Evolutionary conservation across 2,329 filamentous ascomycete species (phyloP).

Genomic region (Huntiella savannae): DNA sequence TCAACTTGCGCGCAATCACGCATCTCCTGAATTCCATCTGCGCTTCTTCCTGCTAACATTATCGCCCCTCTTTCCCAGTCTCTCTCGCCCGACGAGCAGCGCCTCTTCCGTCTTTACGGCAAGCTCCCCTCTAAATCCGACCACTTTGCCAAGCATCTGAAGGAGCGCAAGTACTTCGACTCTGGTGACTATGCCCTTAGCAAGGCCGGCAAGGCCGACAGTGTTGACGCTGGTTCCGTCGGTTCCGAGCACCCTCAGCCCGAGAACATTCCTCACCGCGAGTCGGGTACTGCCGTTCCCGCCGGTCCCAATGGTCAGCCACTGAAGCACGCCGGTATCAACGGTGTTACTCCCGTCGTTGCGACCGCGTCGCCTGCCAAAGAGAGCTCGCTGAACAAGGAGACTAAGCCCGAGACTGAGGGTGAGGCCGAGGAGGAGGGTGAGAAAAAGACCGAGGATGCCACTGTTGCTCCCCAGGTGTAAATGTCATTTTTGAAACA

Average conservation of each 20-base stretch:
- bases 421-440: slow-evolving; percentile 9
- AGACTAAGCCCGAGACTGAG: slow-evolving; percentile 42
- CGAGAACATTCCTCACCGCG: slow-evolving; percentile 74
- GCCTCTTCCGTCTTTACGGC: slow-evolving; percentile 90
- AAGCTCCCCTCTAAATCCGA: slow-evolving; percentile 95
- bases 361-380: slow-evolving; percentile 73
- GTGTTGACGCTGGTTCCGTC: slow-evolving; percentile 81
- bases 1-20: slow-evolving; percentile 1
- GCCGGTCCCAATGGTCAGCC: slow-evolving; percentile 16
- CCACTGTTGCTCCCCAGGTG: neutral
- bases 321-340: slow-evolving; percentile 24
- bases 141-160: slow-evolving; percentile 92
- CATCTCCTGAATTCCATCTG: slow-evolving; percentile 10
- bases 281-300: slow-evolving; percentile 31
- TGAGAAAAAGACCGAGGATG: slow-evolving; percentile 1
- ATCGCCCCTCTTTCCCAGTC: slow-evolving; percentile 34
- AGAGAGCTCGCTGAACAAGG: slow-evolving; percentile 66
- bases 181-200: slow-evolving; percentile 90
- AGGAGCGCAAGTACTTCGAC: slow-evolving; percentile 98
- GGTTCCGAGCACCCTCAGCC: slow-evolving; percentile 88
- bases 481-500: no score
- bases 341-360: slow-evolving; percentile 13
- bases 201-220: slow-evolving; percentile 90
- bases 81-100: slow-evolving; percentile 84
- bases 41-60: slow-evolving; percentile 2